phyloP scores from a whole-genome alignment of 2,329 filamentous ascomycete species.

The Malbranchea cinnamomea region DNA sequence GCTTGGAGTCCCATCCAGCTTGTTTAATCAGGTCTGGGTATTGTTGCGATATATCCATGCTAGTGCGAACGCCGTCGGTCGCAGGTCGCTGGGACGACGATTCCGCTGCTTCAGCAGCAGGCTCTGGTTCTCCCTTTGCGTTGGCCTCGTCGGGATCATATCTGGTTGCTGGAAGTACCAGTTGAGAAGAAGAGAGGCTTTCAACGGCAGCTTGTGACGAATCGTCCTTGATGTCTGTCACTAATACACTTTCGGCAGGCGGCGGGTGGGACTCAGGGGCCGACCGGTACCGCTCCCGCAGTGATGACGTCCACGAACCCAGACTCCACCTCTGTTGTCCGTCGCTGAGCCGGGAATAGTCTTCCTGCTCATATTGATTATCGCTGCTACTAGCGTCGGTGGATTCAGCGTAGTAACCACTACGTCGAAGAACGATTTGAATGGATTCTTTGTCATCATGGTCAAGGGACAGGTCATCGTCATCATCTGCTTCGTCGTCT shows the following conservation, averaged over 20 bases:
- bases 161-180: constrained; percentile 3
- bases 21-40: constrained; percentile 39
- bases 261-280: too few relatives aligned
- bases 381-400: constrained; percentile 16
- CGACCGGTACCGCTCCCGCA: constrained; percentile 22
- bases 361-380: constrained; percentile 15
- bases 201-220: too few relatives aligned
- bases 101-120: neutral
- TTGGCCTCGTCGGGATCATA: too few relatives aligned
- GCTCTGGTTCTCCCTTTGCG: too few relatives aligned
- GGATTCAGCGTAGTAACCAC: constrained; percentile 27
- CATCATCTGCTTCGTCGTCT: constrained; percentile 13
- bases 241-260: too few relatives aligned
- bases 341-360: constrained; percentile 6
- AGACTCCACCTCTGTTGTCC: constrained; percentile 26
- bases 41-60: constrained; percentile 13
- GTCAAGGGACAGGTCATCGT: constrained; percentile 6
- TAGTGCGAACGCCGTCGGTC: constrained; percentile 5
- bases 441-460: constrained; percentile 39
- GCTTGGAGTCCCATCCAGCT: constrained; percentile 39
- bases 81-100: neutral
- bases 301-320: constrained; percentile 30
- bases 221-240: too few relatives aligned
- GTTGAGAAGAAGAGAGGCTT: too few relatives aligned
- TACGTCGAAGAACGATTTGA: constrained; percentile 38